A percentile compares a stretch with the other conserved stretches of the same genome.
Evolutionary conservation across 768 basidiomycete species (phyloP).

Genomic region (Pisolithus tinctorius): DNA sequence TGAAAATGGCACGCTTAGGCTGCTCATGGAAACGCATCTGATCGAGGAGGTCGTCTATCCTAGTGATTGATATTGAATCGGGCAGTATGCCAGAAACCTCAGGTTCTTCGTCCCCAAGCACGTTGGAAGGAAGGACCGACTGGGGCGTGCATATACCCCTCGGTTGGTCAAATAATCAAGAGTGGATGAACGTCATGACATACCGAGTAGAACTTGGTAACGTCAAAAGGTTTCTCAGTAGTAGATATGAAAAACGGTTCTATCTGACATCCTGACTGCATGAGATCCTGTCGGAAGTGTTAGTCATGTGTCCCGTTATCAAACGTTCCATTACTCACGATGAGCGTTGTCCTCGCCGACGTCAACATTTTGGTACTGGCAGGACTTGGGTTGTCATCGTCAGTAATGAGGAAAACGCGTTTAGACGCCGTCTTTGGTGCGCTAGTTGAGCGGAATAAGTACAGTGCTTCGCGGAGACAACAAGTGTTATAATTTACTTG

Average conservation of each 20-base stretch:
- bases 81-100: conserved; percentile 54
- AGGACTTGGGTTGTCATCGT: conserved; percentile 46
- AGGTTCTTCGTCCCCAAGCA: conserved; percentile 37
- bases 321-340: conserved; percentile 35
- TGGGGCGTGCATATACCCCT: conserved; percentile 18
- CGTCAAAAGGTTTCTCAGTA: conserved; percentile 58
- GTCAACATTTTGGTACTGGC: conserved; percentile 55
- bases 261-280: conserved; percentile 68
- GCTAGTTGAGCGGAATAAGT: conserved; percentile 30
- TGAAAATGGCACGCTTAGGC: conserved; percentile 79
- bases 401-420: conserved; percentile 88
- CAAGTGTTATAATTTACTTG: conserved; percentile 41
- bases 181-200: conserved; percentile 14
- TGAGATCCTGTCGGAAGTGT: conserved; percentile 55
- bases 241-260: conserved; percentile 88
- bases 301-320: neutral
- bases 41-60: conserved; percentile 67
- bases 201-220: conserved; percentile 75
- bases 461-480: conserved; percentile 10
- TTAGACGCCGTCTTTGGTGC: conserved; percentile 88
- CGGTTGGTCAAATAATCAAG: conserved; percentile 5
- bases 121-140: conserved; percentile 54
- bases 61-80: conserved; percentile 67
- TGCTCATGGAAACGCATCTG: conserved; percentile 81
- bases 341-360: conserved; percentile 65